Base-by-base conservation (phyloP, 441 rosid genomes). In the Syzygium malaccense region DNA sequence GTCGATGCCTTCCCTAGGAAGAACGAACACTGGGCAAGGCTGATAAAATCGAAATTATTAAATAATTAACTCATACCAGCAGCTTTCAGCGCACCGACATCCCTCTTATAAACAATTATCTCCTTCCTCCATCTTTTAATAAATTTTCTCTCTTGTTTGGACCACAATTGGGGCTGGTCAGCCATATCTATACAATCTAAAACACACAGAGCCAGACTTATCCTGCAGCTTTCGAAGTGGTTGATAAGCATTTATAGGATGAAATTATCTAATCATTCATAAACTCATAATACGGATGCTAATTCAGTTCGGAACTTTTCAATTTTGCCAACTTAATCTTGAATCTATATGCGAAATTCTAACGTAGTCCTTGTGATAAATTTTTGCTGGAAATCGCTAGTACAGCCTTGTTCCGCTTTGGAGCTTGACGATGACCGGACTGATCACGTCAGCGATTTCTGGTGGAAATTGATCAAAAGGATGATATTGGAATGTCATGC, bases 371-470 rank as follows among this genome's bases (percentile, higher is more conserved):
- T 20, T 71, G 1, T 20, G 5, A 12, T 37, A 8, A 1, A 37
- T 37, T 11, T 20, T 71, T 6, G 0, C 4, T 12, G 0, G 4
- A 12, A 37, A 68, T 68, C 1, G 0, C 0, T 19, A 2, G 9
- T 15, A 0, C 3, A 37, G 8, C 6, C 14, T 4, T 26, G 64
- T 58, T 13, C 5, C n/a, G 6, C 64, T 6, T 25, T 58, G 3
- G 30, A 26, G 1, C 30, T 2, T 1, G 3, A 12, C 0, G 7
- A 26, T 20, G 2, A 37, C 3, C 23, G 4, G 1, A 23, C 3
- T 37, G 2, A 1, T 45, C 15, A 20, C 1, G 0, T 71, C 7
- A 20, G 0, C 3, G 13, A 71, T 37, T 37, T 20, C 17, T 37
- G 2, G 23, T 2, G 7, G 12, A 71, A 71, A 71, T 20, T 71